Base-by-base conservation (phyloP, 768 basidiomycete genomes). In the Trametes punicea region DNA sequence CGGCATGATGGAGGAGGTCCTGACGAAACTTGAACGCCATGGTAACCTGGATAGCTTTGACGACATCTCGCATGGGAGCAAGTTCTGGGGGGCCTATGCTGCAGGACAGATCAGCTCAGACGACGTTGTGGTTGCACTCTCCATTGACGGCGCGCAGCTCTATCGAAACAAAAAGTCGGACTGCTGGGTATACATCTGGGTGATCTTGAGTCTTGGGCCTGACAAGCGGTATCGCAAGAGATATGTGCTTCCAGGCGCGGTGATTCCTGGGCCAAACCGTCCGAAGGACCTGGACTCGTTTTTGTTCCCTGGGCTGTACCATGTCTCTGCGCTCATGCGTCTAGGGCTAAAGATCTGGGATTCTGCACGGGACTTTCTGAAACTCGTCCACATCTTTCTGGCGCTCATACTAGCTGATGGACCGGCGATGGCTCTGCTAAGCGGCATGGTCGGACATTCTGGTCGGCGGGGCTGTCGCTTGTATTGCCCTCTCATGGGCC, bases 391-490 rank as follows among this genome's bases (percentile, higher is more conserved):
- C 0, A n/a, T 23, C 39, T 60, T 46, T 25, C 16, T 65, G 10
- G 27, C 55, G 3, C 16, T 60, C 1, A 55, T 39, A 5, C 34
- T 49, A 26, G 46, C 62, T 2, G 48, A 65, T 23, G 26, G 29
- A 2, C 51, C 51, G 1, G 60, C 61, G 2, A 53, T 63, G 51
- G 21, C 57, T 0, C 54, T 63, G 13, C 50, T 76, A 8, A 69
- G 67, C 58, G 74, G 75, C 0, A 56, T 69, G 23, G 68, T 73
- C 13, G 70, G 74, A 0, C 72, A 75, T 36, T 58, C 67, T 4
- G 72, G 73, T 0, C 52, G 59, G 4, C 64, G 64, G 30, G 73
- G 71, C 0, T 81, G 79, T 52, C 64, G 64, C 0, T 9, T 70
- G 0, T 70, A 65, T 39, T 78, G 76, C 54, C 47, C 55, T 0